Conservation (phyloP, 2,329 filamentous ascomycete genomes). For the Pseudogymnoascus sp. region DNA sequence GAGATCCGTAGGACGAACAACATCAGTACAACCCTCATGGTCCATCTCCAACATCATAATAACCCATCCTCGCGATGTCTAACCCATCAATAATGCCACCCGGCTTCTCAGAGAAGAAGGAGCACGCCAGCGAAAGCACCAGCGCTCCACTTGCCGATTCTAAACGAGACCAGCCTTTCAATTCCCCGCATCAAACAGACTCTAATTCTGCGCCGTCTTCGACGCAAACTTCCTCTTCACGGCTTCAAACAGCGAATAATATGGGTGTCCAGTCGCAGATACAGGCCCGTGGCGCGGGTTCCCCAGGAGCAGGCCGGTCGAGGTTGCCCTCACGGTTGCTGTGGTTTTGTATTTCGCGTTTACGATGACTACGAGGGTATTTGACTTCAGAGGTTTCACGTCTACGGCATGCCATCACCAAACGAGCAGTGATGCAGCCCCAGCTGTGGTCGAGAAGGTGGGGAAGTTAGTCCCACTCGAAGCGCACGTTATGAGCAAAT, state of each 20-base stretch:
- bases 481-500: slow-evolving; percentile 96
- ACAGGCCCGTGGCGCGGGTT: not conserved
- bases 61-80: not conserved
- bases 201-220: not conserved
- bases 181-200: not conserved
- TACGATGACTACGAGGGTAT: not conserved
- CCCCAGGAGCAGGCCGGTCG: not conserved
- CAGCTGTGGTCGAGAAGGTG: not conserved
- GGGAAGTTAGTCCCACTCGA: slow-evolving; percentile 64
- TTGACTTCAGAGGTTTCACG: not conserved
- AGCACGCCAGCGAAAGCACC: not conserved
- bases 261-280: slow-evolving; percentile 1
- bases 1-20: not conserved
- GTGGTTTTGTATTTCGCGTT: slow-evolving; percentile 2
- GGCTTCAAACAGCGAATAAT: not conserved
- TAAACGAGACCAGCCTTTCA: slow-evolving; percentile 1
- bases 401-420: not conserved
- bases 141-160: slow-evolving; percentile 4
- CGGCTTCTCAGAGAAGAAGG: not conserved
- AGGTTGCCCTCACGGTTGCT: not conserved
- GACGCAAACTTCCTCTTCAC: not conserved
- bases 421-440: not conserved
- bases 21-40: not conserved
- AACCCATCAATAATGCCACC: not conserved
- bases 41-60: not conserved